A percentile compares a stretch with the other conserved stretches of the same genome.
Evolutionary conservation across 2,329 filamentous ascomycete species (phyloP).

Genomic region (Cladophialophora chaetospira): DNA sequence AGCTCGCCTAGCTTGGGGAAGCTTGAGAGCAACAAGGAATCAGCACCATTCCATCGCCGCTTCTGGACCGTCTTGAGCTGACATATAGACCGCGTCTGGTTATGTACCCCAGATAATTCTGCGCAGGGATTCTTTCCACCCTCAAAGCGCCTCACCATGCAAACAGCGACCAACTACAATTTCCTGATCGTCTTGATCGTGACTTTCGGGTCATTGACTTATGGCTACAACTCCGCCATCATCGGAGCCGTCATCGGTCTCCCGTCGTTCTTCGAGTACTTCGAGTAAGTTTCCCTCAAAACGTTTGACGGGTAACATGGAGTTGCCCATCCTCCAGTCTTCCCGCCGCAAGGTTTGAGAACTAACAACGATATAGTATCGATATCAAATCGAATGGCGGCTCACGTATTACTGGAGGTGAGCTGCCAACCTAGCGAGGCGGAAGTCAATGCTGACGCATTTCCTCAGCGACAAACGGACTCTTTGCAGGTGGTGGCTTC

Average conservation of each 20-base stretch:
- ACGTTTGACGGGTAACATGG: no score
- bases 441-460: not conserved
- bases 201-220: constrained; percentile 28
- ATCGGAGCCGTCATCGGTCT: constrained; percentile 28
- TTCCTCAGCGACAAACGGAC: constrained; percentile 24
- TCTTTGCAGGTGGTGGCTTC: constrained; percentile 25
- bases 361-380: no score
- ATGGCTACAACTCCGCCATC: constrained; percentile 30
- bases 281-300: no score
- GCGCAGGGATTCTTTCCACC: not conserved
- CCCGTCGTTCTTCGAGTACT: constrained; percentile 40
- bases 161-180: constrained; percentile 20
- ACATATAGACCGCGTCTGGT: not conserved
- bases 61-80: not conserved
- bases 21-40: not conserved
- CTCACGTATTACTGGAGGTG: constrained; percentile 21
- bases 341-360: no score
- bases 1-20: constrained; percentile 8
- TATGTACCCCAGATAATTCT: not conserved
- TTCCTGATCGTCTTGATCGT: constrained; percentile 26
- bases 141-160: not conserved
- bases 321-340: no score
- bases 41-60: not conserved
- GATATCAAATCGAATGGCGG: constrained; percentile 20
- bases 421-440: not conserved